Base-by-base conservation (phyloP, 768 basidiomycete genomes). In the Suillus tomentosus region DNA sequence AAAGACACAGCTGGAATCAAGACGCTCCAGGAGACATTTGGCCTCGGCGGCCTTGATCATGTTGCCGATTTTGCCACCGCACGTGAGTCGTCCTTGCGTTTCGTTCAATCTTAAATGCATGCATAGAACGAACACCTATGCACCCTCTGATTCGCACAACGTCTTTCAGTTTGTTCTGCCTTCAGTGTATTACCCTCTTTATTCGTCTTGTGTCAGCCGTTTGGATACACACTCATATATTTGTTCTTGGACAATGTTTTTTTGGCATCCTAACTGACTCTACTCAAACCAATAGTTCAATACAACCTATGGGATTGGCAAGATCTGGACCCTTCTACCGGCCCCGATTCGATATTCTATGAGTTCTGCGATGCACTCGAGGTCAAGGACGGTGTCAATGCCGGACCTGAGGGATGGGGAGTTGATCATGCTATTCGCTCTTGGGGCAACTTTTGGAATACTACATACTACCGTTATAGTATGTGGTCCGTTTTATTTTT, bases 1-100 rank as follows among this genome's bases (percentile, higher is more conserved):
- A 78, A 78, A 0, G 77, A 86, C 74, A 31, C 9, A 27, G 51
- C 27, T 27, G 83, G 84, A 14, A 86, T 89, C 42, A 73, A 85
- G 62, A 68, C 67, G 27, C 73, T 91, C 64, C 87, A 91, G 72
- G 78, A 82, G 15, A 67, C 77, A 15, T 92, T 87, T 66, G 88
- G 88, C 9, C 77, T 91, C 68, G 79, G 80, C 3, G 75, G 73
- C 56, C 72, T 90, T 65, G 78, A 79, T 0, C 88, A 91, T 64
- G 72, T 86, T 4, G 88, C 90, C 63, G 90, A 92, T 72, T 87
- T 84, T 62, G 87, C 88, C 24, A 80, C 86, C 53, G 82, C 88
- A 50, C 70, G 82, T 82, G 51, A 63, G 82, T 77, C 2, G 7
- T 17, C 7, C 11, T 50, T 48, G 54, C 24, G n/a, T 43, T 10